Evolutionary conservation across 2,329 filamentous ascomycete species (phyloP).

Genomic region (Neoascochyta sp.): DNA sequence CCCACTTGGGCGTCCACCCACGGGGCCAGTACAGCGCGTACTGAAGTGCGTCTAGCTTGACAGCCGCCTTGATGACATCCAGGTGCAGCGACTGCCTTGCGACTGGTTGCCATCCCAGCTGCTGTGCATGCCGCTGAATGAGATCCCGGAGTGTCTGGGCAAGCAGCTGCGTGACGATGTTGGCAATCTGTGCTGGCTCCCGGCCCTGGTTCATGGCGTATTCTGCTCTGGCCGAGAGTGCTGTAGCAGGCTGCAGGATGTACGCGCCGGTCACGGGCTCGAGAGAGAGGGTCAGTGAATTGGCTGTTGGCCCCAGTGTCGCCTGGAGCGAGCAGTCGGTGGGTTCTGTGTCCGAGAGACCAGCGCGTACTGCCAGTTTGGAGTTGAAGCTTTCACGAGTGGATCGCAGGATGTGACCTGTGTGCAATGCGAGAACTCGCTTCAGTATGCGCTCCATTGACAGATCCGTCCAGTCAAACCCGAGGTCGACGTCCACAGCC

Average conservation of each 20-base stretch:
- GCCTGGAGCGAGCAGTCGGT: conserved; percentile 65
- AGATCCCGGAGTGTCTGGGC: conserved; percentile 60
- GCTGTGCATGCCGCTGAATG: conserved; percentile 57
- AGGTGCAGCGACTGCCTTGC: conserved; percentile 26
- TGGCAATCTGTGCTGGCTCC: conserved; percentile 57
- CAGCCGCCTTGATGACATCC: conserved; percentile 59
- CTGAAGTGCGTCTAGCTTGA: conserved; percentile 58
- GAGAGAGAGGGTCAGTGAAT: conserved; percentile 58
- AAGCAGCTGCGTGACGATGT: conserved; percentile 59
- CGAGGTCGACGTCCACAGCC: conserved; percentile 63
- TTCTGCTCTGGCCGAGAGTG: conserved; percentile 52
- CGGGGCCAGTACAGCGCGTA: conserved; percentile 66
- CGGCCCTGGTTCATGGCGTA: conserved; percentile 59
- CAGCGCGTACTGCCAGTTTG: conserved; percentile 57
- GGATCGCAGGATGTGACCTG: conserved; percentile 65
- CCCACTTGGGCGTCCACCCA: conserved; percentile 71
- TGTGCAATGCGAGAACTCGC: conserved; percentile 70
- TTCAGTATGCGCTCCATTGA: conserved; percentile 73
- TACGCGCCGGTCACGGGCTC: conserved; percentile 77
- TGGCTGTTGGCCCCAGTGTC: conserved; percentile 62
- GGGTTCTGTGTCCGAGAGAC: conserved; percentile 59
- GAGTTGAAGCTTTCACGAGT: conserved; percentile 55
- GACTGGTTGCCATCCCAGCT: conserved; percentile 61
- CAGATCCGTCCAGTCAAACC: conserved; percentile 63
- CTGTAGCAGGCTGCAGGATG: conserved; percentile 58